A percentile compares a stretch with the other conserved stretches of the same genome.
phyloP scores from a whole-genome alignment of 331 rosid genomes.

The Stylosanthes scabra region DNA sequence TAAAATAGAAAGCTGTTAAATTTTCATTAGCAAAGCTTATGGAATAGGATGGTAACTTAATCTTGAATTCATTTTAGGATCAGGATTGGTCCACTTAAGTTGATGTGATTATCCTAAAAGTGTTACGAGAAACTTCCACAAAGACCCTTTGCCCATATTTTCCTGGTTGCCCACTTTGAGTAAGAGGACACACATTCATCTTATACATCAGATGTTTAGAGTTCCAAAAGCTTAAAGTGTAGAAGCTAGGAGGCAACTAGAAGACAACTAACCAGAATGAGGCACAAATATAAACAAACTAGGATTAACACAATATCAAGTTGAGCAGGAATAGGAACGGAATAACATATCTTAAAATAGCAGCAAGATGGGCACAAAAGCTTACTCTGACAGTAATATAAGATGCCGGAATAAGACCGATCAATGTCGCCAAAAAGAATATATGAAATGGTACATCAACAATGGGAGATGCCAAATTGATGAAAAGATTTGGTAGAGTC shows the following conservation, averaged over 20 bases:
- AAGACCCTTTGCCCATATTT: background rate
- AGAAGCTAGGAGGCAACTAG: constrained; percentile 18
- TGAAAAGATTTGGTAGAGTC: constrained; percentile 93
- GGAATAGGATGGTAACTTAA: constrained; percentile 14
- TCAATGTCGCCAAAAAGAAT: constrained; percentile 87
- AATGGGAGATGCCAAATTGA: constrained; percentile 98
- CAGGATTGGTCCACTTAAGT: constrained; percentile 23
- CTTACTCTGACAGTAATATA: constrained; percentile 96
- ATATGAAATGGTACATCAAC: constrained; percentile 95
- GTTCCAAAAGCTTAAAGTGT: constrained; percentile 8
- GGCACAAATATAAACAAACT: background rate
- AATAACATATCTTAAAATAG: constrained; percentile 21
- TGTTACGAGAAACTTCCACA: constrained; percentile 2
- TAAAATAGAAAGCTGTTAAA: background rate
- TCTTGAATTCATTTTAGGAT: constrained; percentile 9
- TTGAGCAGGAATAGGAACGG: background rate
- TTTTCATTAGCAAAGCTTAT: constrained; percentile 8
- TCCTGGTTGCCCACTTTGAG: background rate
- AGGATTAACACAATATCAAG: constrained; percentile 1
- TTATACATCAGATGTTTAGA: constrained; percentile 2
- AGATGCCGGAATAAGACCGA: constrained; percentile 92
- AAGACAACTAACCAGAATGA: constrained; percentile 22
- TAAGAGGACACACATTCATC: constrained; percentile 2
- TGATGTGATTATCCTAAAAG: constrained; percentile 21
- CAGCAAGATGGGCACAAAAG: constrained; percentile 16